These are phyloP conservation scores for Earliella scabrosa DNA, from an alignment of 1,284 basidiomycete genomes.

Conservation along the genomic window DNA sequence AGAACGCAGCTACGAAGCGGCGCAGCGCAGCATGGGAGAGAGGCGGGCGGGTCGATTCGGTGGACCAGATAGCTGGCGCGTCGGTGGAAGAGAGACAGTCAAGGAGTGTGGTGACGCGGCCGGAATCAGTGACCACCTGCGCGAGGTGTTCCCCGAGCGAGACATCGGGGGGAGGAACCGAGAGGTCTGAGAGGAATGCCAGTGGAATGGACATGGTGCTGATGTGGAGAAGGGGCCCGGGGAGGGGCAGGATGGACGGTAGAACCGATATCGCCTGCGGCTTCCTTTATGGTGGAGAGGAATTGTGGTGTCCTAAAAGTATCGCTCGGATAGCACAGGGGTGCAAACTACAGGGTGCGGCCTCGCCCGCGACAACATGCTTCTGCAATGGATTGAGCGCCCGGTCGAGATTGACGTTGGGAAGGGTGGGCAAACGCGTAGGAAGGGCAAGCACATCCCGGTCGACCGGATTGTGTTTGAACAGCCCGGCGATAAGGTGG, in stretches of 20 bases:
- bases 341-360: constrained; percentile 1
- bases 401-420: constrained; percentile 1
- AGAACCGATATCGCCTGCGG: not conserved
- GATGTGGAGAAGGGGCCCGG: constrained; percentile 2
- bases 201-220: constrained; percentile 22
- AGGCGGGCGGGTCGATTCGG: constrained; percentile 16
- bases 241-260: not conserved
- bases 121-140: constrained; percentile 18
- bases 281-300: not conserved
- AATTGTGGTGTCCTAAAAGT: not conserved
- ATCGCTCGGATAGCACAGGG: not conserved
- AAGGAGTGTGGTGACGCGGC: constrained; percentile 20
- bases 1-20: constrained; percentile 20
- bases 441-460: constrained; percentile 5
- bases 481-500: constrained; percentile 23
- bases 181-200: constrained; percentile 21
- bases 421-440: no score
- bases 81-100: constrained; percentile 22
- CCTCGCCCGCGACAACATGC: not conserved
- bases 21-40: constrained; percentile 19
- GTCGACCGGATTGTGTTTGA: constrained; percentile 2
- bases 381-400: not conserved
- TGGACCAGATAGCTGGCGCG: constrained; percentile 23
- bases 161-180: constrained; percentile 8
- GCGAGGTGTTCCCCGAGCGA: constrained; percentile 25